phyloP scores from a whole-genome alignment of 225 moss, liverwort and hornwort genomes.

The Physcomitrium patens region DNA sequence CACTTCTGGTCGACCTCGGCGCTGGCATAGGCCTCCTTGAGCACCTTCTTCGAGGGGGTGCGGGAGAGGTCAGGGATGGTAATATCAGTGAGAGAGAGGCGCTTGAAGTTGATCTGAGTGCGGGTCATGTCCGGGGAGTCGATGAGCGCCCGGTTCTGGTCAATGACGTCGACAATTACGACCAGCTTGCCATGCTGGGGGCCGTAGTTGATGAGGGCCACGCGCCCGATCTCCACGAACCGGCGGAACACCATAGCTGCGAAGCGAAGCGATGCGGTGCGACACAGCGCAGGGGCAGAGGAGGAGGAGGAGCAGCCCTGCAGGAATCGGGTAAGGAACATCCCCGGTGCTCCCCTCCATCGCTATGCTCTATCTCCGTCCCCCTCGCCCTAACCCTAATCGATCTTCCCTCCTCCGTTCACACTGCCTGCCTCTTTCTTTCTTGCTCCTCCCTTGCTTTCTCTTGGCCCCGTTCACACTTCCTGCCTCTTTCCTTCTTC shows the following conservation, averaged over 20 bases:
- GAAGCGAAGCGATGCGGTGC: not conserved
- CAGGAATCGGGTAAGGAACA: conserved; percentile 1
- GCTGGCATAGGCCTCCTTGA: conserved; percentile 58
- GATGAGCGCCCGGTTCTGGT: conserved; percentile 75
- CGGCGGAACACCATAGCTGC: conserved; percentile 61
- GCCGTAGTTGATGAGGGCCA: conserved; percentile 75
- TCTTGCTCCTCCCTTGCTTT: too few species aligned
- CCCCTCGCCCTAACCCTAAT: too few species aligned
- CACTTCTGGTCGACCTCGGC: conserved; percentile 66
- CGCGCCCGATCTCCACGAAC: conserved; percentile 81
- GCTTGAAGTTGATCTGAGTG: conserved; percentile 82
- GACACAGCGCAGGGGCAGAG: not conserved
- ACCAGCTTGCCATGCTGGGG: conserved; percentile 80
- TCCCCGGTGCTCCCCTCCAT: fast-evolving
- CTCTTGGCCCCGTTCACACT: too few species aligned
- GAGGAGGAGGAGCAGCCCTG: not conserved
- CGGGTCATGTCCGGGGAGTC: conserved; percentile 70
- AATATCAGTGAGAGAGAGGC: conserved; percentile 76
- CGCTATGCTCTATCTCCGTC: too few species aligned
- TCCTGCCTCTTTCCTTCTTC: too few species aligned
- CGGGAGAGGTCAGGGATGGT: conserved; percentile 58
- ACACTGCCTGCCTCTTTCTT: too few species aligned
- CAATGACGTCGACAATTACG: conserved; percentile 77
- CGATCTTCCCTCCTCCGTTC: too few species aligned
- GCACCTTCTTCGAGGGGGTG: conserved; percentile 66